These are phyloP conservation scores for Verticillium klebahnii DNA, from an alignment of 2,329 filamentous ascomycete genomes.

Conservation along the genomic window DNA sequence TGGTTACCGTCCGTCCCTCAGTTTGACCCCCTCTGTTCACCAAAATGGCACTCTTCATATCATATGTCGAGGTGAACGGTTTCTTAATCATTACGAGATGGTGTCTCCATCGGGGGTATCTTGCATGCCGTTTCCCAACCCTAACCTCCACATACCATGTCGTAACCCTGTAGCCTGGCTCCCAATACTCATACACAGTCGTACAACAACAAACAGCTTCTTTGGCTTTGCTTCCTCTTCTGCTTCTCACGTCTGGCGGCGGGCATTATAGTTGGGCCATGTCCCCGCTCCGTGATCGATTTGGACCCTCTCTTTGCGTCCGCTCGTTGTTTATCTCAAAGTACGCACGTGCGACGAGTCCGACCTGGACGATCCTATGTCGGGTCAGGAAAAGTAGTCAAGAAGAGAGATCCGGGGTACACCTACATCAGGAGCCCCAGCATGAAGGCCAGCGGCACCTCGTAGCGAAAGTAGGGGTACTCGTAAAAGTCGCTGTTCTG, in stretches of 20 bases:
- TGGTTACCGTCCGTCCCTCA: too few relatives aligned
- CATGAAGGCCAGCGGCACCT: constrained; percentile 10
- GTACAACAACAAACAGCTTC: neutral
- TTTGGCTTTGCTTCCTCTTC: neutral
- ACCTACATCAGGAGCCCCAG: constrained; percentile 12
- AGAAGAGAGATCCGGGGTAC: too few relatives aligned
- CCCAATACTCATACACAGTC: neutral
- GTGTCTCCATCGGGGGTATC: too few relatives aligned
- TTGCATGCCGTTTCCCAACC: too few relatives aligned
- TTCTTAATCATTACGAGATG: too few relatives aligned
- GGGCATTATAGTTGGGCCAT: constrained; percentile 7
- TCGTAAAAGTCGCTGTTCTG: constrained; percentile 9
- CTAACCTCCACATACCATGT: too few relatives aligned
- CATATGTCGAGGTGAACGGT: too few relatives aligned
- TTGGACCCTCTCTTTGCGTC: constrained; percentile 2
- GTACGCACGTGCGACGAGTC: constrained; percentile 9
- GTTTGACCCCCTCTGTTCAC: too few relatives aligned
- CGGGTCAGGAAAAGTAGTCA: neutral
- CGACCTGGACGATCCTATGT: constrained; percentile 7
- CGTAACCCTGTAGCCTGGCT: neutral
- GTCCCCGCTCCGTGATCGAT: neutral
- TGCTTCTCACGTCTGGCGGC: too few relatives aligned
- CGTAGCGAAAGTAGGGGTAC: constrained; percentile 14
- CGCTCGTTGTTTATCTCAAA: constrained; percentile 11
- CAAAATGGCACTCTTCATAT: too few relatives aligned